Evolutionary conservation across 2,329 filamentous ascomycete genomes (phyloP), one percentile per base, ranked within the genome.

Genomic region (Samsoniella hepiali): DNA sequence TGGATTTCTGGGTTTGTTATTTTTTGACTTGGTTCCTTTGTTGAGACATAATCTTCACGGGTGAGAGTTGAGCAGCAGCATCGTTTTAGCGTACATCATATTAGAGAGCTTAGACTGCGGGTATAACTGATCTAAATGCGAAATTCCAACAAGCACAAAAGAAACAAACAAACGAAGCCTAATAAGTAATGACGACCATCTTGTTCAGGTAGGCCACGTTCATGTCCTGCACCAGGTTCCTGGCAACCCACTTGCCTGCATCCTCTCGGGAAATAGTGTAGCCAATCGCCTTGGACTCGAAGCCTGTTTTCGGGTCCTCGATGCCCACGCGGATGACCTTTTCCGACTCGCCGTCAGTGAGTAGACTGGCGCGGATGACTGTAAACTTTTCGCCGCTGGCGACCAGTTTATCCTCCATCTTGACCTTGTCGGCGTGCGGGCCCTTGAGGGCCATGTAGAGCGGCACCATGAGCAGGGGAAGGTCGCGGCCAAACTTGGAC

Each of bases 221-320:
- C 32, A 62, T 67, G 15, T 63, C 62, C 34, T 69, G 10, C 4
- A 81, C 45, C 32, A 78, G 49, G 17, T 79, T 76, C 56, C 79
- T 70, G 31, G 76, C 79, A 9, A 82, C 72, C 79, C 81, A 84
- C 62, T 68, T 71, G 0, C 82, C 81, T 3, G 78, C 74, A 64
- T 83, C 81, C 64, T 79, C 78, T 42, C 80, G 69, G 8, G 74
- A 77, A 54, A 84, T 81, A 1, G 72, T 75, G 62, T 82, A 83
- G 5, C 82, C 82, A 3, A 81, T 68, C 3, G 72, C 78, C 42
- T 69, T 65, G 0, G 70, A 73, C 68, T 79, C 75, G 10, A 66
- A 45, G 5, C 70, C 72, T 0, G 51, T 67, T 51, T 69, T 69
- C 1, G 71, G 71, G 47, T 80, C 76, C 65, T 80, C 79, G 2